Evolutionary conservation across 1,284 basidiomycete genomes (phyloP).

Genomic region (Rhodotorula sp.): DNA sequence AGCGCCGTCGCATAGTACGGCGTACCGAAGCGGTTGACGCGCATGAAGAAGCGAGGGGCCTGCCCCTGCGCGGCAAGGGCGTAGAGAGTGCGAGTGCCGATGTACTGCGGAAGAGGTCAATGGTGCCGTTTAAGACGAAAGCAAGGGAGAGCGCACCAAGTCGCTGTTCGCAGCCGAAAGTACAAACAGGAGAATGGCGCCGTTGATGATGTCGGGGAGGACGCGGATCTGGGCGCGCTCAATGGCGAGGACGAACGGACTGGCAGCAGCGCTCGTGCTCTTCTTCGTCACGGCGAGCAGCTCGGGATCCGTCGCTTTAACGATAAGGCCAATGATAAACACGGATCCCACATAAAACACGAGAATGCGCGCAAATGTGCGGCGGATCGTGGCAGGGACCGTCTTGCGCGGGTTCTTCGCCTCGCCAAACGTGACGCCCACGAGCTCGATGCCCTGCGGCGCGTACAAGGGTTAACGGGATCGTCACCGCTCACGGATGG

Average conservation of each 20-base stretch:
- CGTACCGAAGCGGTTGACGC: slow-evolving; percentile 57
- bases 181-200: slow-evolving; percentile 67
- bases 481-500: neutral
- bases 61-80: slow-evolving; percentile 72
- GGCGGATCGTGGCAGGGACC: slow-evolving; percentile 66
- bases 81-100: slow-evolving; percentile 76
- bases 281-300: slow-evolving; percentile 64
- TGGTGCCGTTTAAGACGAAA: slow-evolving; percentile 48
- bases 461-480: too few relatives aligned
- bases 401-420: slow-evolving; percentile 52
- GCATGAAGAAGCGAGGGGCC: slow-evolving; percentile 60
- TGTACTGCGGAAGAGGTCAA: slow-evolving; percentile 57
- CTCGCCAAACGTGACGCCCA: slow-evolving; percentile 66
- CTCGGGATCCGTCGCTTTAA: slow-evolving; percentile 65
- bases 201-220: slow-evolving; percentile 71
- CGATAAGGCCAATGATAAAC: slow-evolving; percentile 67
- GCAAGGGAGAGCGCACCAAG: slow-evolving; percentile 50
- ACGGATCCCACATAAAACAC: slow-evolving; percentile 60
- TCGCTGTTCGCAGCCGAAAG: slow-evolving; percentile 81
- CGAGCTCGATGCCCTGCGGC: slow-evolving; percentile 69
- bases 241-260: slow-evolving; percentile 81
- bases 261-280: slow-evolving; percentile 57
- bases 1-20: slow-evolving; percentile 54
- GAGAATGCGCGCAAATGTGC: slow-evolving; percentile 70
- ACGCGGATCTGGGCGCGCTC: slow-evolving; percentile 68